Conservation (phyloP, 139 green algal genomes). For the Choricystis sp. region DNA sequence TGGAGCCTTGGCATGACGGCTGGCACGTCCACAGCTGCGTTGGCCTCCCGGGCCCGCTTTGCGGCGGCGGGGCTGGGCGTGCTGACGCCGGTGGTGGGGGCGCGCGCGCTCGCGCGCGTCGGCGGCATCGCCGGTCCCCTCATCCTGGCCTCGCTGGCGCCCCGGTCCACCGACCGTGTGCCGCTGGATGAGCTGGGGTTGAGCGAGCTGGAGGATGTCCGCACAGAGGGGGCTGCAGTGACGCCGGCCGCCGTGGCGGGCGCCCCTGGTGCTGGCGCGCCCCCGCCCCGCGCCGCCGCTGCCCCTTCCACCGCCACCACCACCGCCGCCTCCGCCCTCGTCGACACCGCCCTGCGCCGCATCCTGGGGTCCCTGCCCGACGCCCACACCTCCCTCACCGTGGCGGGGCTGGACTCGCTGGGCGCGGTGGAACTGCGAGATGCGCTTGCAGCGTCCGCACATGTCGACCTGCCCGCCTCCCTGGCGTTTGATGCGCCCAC, state of each 20-base stretch:
- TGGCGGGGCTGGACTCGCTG: slow-evolving; percentile 44
- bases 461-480: slow-evolving; percentile 38
- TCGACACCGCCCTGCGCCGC: neutral
- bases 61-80: neutral
- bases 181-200: neutral
- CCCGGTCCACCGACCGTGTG: neutral
- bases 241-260: too few relatives aligned
- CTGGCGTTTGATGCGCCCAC: slow-evolving; percentile 59
- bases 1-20: slow-evolving; percentile 16
- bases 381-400: slow-evolving; percentile 17
- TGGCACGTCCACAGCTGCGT: neutral
- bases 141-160: neutral
- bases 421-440: slow-evolving; percentile 67
- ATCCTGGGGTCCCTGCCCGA: neutral
- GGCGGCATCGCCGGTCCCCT: neutral
- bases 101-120: neutral
- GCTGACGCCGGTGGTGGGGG: neutral
- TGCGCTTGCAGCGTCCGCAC: slow-evolving; percentile 38
- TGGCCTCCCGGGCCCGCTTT: neutral
- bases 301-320: neutral
- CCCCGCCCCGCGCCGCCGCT: too few relatives aligned
- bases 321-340: neutral
- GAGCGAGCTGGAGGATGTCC: neutral
- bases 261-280: too few relatives aligned
- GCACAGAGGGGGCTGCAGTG: too few relatives aligned